These are phyloP conservation scores for Paecilomyces formosus DNA, from an alignment of 2,329 filamentous ascomycete genomes.

Conservation along the genomic window DNA sequence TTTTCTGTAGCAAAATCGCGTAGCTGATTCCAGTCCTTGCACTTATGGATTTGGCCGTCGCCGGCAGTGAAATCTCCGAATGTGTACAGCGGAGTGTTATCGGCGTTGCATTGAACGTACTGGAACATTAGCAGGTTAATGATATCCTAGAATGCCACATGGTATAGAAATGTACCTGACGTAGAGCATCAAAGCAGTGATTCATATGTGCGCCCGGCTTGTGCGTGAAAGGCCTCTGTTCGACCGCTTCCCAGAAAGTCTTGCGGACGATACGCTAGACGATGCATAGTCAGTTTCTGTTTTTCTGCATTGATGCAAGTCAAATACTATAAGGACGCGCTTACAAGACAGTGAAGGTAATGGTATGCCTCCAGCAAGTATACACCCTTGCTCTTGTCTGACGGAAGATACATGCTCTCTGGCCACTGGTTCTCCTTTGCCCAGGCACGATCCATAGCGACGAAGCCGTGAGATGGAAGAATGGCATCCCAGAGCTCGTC, in stretches of 20 bases:
- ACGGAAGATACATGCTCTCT: slow-evolving; percentile 10
- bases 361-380: slow-evolving; percentile 14
- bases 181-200: slow-evolving; percentile 11
- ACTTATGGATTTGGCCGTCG: slow-evolving; percentile 9
- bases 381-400: slow-evolving; percentile 9
- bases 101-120: slow-evolving; percentile 9
- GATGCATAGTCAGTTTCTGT: neutral
- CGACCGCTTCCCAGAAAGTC: slow-evolving; percentile 8
- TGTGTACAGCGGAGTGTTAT: slow-evolving; percentile 7
- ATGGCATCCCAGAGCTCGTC: slow-evolving; percentile 18
- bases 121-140: neutral
- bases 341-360: slow-evolving; percentile 11
- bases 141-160: neutral
- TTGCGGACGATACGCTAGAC: slow-evolving; percentile 7
- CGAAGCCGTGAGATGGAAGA: slow-evolving; percentile 17
- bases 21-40: slow-evolving; percentile 10
- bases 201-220: slow-evolving; percentile 4
- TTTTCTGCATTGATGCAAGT: neutral
- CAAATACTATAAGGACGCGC: neutral
- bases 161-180: slow-evolving; percentile 1
- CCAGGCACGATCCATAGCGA: slow-evolving; percentile 17
- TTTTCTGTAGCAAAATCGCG: slow-evolving; percentile 12
- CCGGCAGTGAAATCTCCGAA: slow-evolving; percentile 7
- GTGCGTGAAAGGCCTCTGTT: slow-evolving; percentile 1
- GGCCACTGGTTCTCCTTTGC: slow-evolving; percentile 13